Conservation (phyloP, 208 protist genomes). For the Trypanosoma lewisi region DNA sequence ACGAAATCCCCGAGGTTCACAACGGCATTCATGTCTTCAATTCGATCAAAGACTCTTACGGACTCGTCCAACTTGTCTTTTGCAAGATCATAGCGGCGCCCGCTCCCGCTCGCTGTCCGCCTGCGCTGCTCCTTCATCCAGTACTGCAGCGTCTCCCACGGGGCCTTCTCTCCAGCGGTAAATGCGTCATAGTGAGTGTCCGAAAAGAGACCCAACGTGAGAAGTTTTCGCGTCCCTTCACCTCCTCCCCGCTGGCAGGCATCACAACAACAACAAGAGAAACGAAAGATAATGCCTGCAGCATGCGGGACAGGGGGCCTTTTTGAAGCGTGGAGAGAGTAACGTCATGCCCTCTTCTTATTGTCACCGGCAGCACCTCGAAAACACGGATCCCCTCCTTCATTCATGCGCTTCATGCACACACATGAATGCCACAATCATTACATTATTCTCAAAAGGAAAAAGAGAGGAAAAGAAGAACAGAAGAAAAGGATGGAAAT, state of each 20-base stretch:
- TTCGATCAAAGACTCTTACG: conserved; percentile 18
- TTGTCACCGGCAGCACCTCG: no score
- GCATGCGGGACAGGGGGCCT: no score
- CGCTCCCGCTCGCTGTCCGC: conserved; percentile 18
- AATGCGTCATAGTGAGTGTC: conserved; percentile 32
- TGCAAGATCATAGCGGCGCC: conserved; percentile 26
- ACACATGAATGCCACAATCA: no score
- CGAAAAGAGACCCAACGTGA: conserved; percentile 21
- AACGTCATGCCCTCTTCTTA: background rate
- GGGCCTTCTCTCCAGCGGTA: conserved; percentile 26
- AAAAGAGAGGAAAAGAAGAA: no score
- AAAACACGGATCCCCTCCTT: no score
- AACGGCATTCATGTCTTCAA: conserved; percentile 24
- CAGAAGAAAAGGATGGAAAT: no score
- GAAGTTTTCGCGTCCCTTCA: background rate
- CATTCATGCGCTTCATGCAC: no score
- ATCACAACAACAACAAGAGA: background rate
- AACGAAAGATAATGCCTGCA: background rate
- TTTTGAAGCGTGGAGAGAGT: no score
- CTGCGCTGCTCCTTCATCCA: conserved; percentile 23
- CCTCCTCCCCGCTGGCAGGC: background rate
- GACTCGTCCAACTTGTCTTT: conserved; percentile 32
- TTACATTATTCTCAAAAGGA: no score
- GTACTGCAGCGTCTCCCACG: conserved; percentile 19
- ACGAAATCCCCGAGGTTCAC: conserved; percentile 34